Base-by-base conservation (phyloP, 2,329 filamentous ascomycete genomes). In the Arthroderma uncinatum region DNA sequence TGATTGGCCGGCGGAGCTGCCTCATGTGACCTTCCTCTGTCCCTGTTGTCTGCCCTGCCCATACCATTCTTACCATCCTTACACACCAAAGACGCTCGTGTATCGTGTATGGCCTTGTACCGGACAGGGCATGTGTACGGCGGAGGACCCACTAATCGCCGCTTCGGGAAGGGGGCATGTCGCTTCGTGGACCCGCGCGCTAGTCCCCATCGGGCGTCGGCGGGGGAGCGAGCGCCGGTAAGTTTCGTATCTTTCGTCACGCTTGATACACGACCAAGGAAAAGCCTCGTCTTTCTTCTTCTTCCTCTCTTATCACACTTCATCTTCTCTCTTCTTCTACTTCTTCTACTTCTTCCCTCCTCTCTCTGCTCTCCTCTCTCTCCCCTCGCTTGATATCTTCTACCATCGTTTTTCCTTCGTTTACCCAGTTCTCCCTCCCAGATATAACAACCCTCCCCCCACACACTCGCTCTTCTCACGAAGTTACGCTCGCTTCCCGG, bases 401-500 rank as follows among this genome's bases (percentile, higher is more conserved):
- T 37, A 23, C 53, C 28, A 21, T 42, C 42, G 6, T 54, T 53
- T 52, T 40, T 52, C 44, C 44, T 21, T 21, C n/a, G 8, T 16
- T n/a, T 19, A 2, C 28, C 34, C 19, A 28, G 19, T 10, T 28
- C 16, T 10, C 30, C 1, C 28, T 19, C 14, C 12, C 23, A 5
- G 10, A 23, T 9, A n/a, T 12, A 10, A 48, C 23, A 48, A 28
- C 44, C 25, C 12, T 19, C n/a, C 37, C 28, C 39, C 1, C 30
- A 42, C 64, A 68, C 70, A 65, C 65, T 71, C 68, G 68, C 68
- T 63, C 68, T 66, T 64, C 67, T 66, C 64, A 67, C 60, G 60
- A 65, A 67, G 67, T 63, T 64, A 71, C 70, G 65, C 67, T 72
- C 70, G 70, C 70, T 72, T 71, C 68, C 65, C 64, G 53, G 65